A percentile compares a stretch with the other conserved stretches of the same genome.
phyloP scores from a whole-genome alignment of 2,329 filamentous ascomycete genomes.

The Monilinia polystroma region DNA sequence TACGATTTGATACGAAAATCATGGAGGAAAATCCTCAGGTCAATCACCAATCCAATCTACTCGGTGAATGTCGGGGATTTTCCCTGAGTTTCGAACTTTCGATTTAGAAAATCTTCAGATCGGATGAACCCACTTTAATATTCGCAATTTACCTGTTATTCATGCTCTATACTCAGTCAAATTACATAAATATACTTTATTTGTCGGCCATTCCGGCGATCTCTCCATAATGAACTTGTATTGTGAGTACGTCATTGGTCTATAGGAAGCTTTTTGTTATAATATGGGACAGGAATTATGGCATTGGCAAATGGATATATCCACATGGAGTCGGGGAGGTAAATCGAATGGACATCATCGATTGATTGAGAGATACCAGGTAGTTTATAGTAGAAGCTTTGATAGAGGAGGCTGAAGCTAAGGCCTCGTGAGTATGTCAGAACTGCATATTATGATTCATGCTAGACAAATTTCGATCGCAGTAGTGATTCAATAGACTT shows the following conservation, averaged over 20 bases:
- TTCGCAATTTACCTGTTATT: constrained; percentile 12
- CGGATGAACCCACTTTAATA: constrained; percentile 12
- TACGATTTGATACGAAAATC: too few species aligned
- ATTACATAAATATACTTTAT: neutral
- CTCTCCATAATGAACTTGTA: neutral
- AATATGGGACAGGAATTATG: constrained; percentile 10
- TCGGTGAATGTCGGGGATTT: constrained; percentile 14
- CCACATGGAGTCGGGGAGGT: neutral
- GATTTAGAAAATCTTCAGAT: neutral
- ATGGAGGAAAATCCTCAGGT: constrained; percentile 1
- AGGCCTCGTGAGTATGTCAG: neutral
- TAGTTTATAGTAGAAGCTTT: neutral
- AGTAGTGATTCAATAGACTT: constrained; percentile 6
- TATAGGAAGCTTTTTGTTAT: constrained; percentile 3
- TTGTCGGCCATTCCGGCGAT: neutral
- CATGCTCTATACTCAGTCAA: constrained; percentile 2
- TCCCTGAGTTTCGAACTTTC: neutral
- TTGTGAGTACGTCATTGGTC: constrained; percentile 14
- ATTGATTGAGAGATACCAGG: neutral
- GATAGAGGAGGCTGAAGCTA: neutral
- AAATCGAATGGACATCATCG: too few species aligned
- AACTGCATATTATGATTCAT: constrained; percentile 19
- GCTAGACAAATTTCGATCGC: neutral
- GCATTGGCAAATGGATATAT: neutral
- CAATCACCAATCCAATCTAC: constrained; percentile 7